Percentiles rank a stretch among this genome's conserved stretches.
phyloP scores from a whole-genome alignment of 1,284 basidiomycete species.

The Ustilago bromivora region DNA sequence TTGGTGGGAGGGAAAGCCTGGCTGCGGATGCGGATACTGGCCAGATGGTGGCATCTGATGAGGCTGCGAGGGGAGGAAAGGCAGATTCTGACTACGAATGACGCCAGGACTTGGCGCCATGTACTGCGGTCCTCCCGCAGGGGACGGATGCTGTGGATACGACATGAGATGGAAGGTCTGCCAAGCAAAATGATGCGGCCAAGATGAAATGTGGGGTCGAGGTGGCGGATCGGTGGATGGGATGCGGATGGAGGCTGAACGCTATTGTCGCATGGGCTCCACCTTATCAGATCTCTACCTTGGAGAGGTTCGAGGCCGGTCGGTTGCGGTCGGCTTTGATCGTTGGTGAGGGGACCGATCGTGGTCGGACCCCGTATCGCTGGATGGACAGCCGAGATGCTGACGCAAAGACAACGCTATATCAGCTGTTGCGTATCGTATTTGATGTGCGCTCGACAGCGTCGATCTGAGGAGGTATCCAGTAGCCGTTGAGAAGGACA shows the following conservation, averaged over 20 bases:
- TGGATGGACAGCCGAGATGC: background rate
- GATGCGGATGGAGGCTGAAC: background rate
- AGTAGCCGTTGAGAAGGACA: background rate
- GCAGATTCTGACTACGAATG: constrained; percentile 37
- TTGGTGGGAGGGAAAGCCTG: constrained; percentile 19
- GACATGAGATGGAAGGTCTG: constrained; percentile 30
- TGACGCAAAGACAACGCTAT: background rate
- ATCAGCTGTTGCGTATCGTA: background rate
- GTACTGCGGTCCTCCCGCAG: constrained; percentile 24
- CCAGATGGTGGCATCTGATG: constrained; percentile 17
- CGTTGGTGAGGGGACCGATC: background rate
- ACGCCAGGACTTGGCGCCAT: constrained; percentile 21
- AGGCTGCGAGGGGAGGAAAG: constrained; percentile 25
- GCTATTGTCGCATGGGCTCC: constrained; percentile 5
- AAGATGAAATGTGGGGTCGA: constrained; percentile 43
- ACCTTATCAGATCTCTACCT: background rate
- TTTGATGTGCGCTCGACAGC: background rate
- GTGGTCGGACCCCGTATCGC: background rate
- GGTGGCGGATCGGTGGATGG: background rate
- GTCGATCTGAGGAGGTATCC: background rate
- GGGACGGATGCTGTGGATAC: constrained; percentile 36
- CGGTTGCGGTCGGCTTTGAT: background rate
- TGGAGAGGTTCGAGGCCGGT: background rate
- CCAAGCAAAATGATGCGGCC: constrained; percentile 9
- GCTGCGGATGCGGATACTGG: constrained; percentile 31